These are phyloP conservation scores for Aspergillus coremiiformis DNA, from an alignment of 495 filamentous ascomycete species.

Conservation along the genomic window DNA sequence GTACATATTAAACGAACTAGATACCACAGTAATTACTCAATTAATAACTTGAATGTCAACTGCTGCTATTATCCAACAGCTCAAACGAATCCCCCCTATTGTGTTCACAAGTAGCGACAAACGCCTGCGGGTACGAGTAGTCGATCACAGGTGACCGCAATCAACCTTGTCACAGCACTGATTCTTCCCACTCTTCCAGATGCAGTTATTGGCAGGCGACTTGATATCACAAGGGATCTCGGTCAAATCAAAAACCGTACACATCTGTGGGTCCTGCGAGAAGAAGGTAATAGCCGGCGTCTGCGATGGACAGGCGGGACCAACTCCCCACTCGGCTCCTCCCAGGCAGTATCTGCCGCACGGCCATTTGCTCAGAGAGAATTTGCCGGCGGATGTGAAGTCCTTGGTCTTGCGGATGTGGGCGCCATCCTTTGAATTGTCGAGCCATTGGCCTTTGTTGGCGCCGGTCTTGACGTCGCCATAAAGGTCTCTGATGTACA, in stretches of 20 bases:
- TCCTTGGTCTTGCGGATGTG: conserved; percentile 5
- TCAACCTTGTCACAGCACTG: conserved; percentile 6
- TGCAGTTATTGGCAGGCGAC: conserved; percentile 6
- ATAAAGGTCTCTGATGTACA: conserved; percentile 5
- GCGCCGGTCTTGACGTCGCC: conserved; percentile 1
- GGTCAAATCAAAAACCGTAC: conserved; percentile 1
- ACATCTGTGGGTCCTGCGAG: conserved; percentile 4
- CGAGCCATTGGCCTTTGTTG: conserved; percentile 1
- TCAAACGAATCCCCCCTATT: too few relatives aligned
- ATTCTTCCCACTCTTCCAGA: conserved; percentile 6
- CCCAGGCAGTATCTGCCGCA: conserved; percentile 7
- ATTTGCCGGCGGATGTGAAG: conserved; percentile 2
- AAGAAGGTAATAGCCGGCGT: conserved; percentile 7
- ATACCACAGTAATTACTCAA: too few relatives aligned
- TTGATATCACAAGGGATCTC: conserved; percentile 9
- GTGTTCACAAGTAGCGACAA: not conserved
- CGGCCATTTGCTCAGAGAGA: conserved; percentile 5
- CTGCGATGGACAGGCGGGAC: not conserved
- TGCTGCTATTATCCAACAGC: too few relatives aligned
- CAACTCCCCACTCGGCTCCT: not conserved
- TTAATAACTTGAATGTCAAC: too few relatives aligned
- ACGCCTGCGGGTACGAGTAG: not conserved
- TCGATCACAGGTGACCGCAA: not conserved
- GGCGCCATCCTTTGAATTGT: conserved; percentile 2
- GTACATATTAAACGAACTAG: too few relatives aligned